Base-by-base conservation (phyloP, 345 rosid genomes). In the Hirschfeldia incana region DNA sequence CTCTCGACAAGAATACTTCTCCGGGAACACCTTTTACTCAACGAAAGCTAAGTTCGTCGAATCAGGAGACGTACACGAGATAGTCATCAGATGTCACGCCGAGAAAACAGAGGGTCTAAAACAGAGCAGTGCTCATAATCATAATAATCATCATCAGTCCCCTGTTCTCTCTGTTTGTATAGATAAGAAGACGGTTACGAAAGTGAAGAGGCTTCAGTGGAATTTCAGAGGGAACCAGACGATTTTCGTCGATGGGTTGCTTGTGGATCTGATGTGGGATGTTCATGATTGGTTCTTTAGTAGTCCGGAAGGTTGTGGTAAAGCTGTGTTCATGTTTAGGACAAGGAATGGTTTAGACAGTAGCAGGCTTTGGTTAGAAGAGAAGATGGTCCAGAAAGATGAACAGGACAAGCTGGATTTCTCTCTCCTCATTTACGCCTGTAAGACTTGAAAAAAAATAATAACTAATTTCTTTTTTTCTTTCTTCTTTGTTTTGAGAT, bases 231-330 rank as follows among this genome's bases (percentile, higher is more conserved):
- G 98, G 64, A 94, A 93, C 69, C 98, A 92, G 74, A 89, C 92
- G 1, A 89, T 94, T 21, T 94, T 92, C 74, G 66, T 92, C 15
- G 95, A 94, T 70, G 97, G 95, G 1, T 85, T 90, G 82, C 81
- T 88, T 9, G 89, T 94, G 75, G 97, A 94, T 86, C 73, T 94
- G 80, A 74, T 94, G 90, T 94, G 98, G 99, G 97, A 94, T 82
- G 95, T 90, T 8, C 97, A 94, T 85, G 92, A 87, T 69, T 94
- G 98, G 99, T 92, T 92, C 85, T 94, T 85, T 73, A 84, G 67
- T 69, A 80, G 58, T 59, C 80, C 61, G n/a, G 73, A 58, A 65
- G 87, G 80, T 6, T 74, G 85, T 58, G 92, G 89, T 1, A 82
- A 65, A 68, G 99, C 94, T 51, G 91, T 91, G 80, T 94, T 94